Base-by-base conservation (phyloP, 129 eudicot genomes). In the Chrysanthemum seticuspe region DNA sequence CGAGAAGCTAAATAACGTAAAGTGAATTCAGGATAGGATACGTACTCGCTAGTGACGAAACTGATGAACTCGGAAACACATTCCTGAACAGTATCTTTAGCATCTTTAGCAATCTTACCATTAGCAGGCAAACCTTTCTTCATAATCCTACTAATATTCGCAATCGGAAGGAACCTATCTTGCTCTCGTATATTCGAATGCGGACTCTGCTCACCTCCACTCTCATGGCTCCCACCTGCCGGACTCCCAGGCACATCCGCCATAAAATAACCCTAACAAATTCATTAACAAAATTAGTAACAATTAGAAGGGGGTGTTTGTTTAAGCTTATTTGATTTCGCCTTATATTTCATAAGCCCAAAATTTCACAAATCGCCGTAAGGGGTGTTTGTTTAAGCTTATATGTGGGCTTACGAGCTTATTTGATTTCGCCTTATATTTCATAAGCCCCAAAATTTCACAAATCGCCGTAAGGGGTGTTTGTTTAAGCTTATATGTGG, bases 41-140 rank as follows among this genome's bases (percentile, higher is more conserved):
- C 78, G 27, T 86, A 86, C 91, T 86, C 91, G 86, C 91, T 83
- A 18, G 91, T 86, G 48, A 86, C 83, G 73, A 86, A 86, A 54
- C 86, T 83, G 58, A 86, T 86, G 84, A 86, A 86, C 80, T 86
- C 91, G n/a, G 91, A 86, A 49, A 86, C 91, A 49, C 91, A 86
- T 50, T 86, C 91, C 83, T 86, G 91, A 75, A 86, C 91, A 0
- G 88, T 86, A 15, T 86, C 91, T 34, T 86, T 86, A 57, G 91
- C 91, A 31, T 86, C 91, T 78, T 86, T 86, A 3, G 91, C 91
- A 23, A 86, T 86, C 77, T 86, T 86, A 1, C 91, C 91, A 18
- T 86, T 86, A 3, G 91, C 88, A 67, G 91, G 91, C 67, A 86
- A 60, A 2, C 84, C 91, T 58, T 86, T 86, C 62, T 86, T 83